Percentiles rank a stretch among this genome's conserved stretches.
phyloP scores from a whole-genome alignment of 23 red algal species.

The Gracilariopsis chorda region DNA sequence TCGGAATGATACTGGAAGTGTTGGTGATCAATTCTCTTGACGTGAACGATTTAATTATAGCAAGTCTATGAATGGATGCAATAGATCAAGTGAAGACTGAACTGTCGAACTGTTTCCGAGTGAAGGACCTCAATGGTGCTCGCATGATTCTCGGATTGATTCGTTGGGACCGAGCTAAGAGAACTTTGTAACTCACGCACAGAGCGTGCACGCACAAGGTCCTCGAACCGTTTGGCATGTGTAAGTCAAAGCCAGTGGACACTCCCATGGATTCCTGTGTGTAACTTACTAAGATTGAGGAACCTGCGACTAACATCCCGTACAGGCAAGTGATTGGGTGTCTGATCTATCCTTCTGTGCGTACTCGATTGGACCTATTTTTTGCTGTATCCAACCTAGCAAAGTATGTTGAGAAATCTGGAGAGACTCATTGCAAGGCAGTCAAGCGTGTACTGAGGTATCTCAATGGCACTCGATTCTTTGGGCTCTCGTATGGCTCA shows the following conservation, averaged over 20 bases:
- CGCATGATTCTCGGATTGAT: conserved; percentile 7
- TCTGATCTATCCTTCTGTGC: conserved; percentile 34
- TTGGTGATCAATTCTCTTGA: conserved; percentile 19
- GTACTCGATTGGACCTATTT: not conserved
- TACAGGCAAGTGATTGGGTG: conserved; percentile 28
- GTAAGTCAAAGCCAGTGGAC: not conserved
- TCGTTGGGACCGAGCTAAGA: not conserved
- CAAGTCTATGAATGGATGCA: not conserved
- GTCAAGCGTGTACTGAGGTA: conserved; percentile 33
- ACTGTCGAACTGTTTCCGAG: not conserved
- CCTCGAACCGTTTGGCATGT: conserved; percentile 34
- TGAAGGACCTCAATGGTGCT: conserved; percentile 12
- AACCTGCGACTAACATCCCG: not conserved
- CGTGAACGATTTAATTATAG: conserved; percentile 10
- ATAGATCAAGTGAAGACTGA: not conserved
- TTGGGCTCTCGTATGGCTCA: not conserved
- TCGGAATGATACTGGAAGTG: not conserved
- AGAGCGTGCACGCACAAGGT: not conserved
- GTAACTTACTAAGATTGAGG: not conserved
- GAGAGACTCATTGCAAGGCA: not conserved
- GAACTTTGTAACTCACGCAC: not conserved
- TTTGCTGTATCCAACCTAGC: too few species aligned
- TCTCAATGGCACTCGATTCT: not conserved
- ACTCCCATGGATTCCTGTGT: conserved; percentile 13
- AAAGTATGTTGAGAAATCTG: not conserved